These are phyloP conservation scores for Trichoderma citrinoviride DNA, from an alignment of 2,329 filamentous ascomycete species.

Conservation along the genomic window DNA sequence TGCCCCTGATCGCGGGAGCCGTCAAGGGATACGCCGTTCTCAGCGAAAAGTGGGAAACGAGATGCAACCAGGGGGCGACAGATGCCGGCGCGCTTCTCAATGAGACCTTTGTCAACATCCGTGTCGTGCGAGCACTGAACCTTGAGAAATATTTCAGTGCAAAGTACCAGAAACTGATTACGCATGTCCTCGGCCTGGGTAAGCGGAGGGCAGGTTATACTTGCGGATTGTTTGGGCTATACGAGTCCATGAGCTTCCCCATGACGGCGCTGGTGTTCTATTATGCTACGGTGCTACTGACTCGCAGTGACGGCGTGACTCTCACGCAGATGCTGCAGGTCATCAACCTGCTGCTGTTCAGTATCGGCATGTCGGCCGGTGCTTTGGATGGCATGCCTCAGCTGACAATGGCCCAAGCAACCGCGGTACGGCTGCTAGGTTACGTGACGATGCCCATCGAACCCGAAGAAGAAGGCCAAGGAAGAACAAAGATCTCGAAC, in stretches of 20 bases:
- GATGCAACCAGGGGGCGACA: constrained; percentile 62
- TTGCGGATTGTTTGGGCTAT: constrained; percentile 73
- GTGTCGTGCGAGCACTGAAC: constrained; percentile 71
- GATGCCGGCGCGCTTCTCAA: constrained; percentile 56
- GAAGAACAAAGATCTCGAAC: constrained; percentile 32
- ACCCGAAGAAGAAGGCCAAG: constrained; percentile 57
- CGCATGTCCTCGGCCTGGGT: constrained; percentile 58
- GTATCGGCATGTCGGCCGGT: constrained; percentile 67
- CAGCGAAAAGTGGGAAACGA: constrained; percentile 69
- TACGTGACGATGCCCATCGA: constrained; percentile 59
- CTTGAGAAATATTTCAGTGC: constrained; percentile 68
- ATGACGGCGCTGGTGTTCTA: constrained; percentile 79
- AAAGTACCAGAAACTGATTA: constrained; percentile 57
- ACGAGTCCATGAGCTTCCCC: constrained; percentile 69
- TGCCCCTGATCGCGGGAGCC: constrained; percentile 64
- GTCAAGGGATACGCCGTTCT: constrained; percentile 64
- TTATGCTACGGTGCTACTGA: constrained; percentile 68
- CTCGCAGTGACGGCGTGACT: constrained; percentile 43
- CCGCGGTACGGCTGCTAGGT: constrained; percentile 68
- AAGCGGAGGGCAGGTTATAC: constrained; percentile 63
- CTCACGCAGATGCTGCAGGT: constrained; percentile 67
- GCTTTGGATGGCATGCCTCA: constrained; percentile 77
- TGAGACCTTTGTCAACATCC: constrained; percentile 76
- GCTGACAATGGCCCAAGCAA: constrained; percentile 69
- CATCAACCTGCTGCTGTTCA: constrained; percentile 80